Conservation (phyloP, 441 rosid species). For the Dalechampia spathulata region DNA sequence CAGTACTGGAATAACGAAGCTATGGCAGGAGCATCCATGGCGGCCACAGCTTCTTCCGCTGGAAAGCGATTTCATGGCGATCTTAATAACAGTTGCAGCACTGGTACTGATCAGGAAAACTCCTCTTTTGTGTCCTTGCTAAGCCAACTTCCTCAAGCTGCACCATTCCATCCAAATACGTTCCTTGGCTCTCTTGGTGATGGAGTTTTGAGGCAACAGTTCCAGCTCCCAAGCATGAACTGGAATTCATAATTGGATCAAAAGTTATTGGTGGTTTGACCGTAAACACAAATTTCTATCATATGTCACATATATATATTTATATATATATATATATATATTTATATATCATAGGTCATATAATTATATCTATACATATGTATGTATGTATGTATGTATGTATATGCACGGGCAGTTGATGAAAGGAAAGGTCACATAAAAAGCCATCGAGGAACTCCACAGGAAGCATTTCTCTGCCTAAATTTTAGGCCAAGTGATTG, state of each 20-base stretch:
- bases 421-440: not conserved
- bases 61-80: slow-evolving; percentile 52
- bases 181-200: slow-evolving; percentile 43
- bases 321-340: not conserved
- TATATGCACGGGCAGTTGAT: not conserved
- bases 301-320: not conserved
- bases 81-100: slow-evolving; percentile 29
- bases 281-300: not conserved
- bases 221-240: slow-evolving; percentile 60
- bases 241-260: slow-evolving; percentile 36
- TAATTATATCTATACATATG: too few species aligned
- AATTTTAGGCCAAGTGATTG: not conserved
- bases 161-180: slow-evolving; percentile 36
- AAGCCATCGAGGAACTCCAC: not conserved
- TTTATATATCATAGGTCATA: too few species aligned
- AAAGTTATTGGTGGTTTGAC: not conserved
- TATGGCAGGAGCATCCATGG: slow-evolving; percentile 24
- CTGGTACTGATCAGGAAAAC: slow-evolving; percentile 21
- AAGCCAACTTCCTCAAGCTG: slow-evolving; percentile 47
- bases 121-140: slow-evolving; percentile 68
- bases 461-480: not conserved
- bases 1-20: slow-evolving; percentile 36
- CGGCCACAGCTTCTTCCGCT: slow-evolving; percentile 21
- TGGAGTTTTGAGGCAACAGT: slow-evolving; percentile 49
- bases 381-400: not conserved